Evolutionary conservation across 1,139 yeast genomes (phyloP).

Genomic region (Yamadazyma oceani): DNA sequence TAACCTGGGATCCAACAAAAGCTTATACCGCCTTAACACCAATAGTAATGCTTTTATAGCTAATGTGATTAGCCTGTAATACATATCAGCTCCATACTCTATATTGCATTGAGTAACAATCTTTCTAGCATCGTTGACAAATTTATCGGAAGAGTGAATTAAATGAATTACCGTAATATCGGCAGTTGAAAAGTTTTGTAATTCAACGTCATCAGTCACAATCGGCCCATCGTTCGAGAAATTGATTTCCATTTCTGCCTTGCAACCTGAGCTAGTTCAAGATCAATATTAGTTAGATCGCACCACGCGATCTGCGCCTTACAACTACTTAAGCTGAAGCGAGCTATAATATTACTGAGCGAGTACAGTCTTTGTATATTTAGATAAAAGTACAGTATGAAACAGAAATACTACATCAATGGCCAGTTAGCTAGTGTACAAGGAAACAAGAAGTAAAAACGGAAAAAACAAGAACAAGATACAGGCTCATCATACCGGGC

Average conservation of each 20-base stretch:
- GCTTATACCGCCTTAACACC: slow-evolving; percentile 27
- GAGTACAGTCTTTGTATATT: no score
- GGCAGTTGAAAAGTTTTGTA: neutral
- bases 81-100: slow-evolving; percentile 22
- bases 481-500: neutral
- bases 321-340: no score
- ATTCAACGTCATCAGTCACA: neutral
- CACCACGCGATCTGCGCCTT: no score
- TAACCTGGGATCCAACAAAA: slow-evolving; percentile 26
- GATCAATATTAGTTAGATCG: no score
- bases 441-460: slow-evolving; percentile 1
- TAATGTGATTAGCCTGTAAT: slow-evolving; percentile 36
- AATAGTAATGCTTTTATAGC: slow-evolving; percentile 40
- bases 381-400: slow-evolving; percentile 1
- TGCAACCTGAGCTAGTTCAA: no score
- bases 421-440: neutral
- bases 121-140: slow-evolving; percentile 27
- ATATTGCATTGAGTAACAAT: slow-evolving; percentile 16
- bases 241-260: no score
- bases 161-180: neutral
- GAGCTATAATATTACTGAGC: no score
- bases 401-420: neutral
- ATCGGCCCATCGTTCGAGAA: no score
- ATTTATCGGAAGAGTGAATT: slow-evolving; percentile 22
- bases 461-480: neutral